Conservation (phyloP, 2,329 filamentous ascomycete species). For the Aspergillus tanneri region DNA sequence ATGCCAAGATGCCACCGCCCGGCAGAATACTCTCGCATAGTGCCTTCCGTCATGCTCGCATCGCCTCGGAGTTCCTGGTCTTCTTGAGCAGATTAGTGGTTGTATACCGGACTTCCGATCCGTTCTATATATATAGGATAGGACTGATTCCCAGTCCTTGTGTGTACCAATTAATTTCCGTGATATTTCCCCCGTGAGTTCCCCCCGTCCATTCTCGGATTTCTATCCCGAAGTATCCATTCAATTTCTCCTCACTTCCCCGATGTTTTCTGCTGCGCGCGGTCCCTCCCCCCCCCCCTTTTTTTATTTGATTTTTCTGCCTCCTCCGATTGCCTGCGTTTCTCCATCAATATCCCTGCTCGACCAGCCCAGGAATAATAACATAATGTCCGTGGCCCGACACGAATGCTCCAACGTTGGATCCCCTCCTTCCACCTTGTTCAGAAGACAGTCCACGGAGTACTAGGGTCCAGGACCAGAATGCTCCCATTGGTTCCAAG, state of each 20-base stretch:
- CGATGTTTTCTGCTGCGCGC: neutral
- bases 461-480: slow-evolving; percentile 15
- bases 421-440: slow-evolving; percentile 10
- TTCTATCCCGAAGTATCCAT: neutral
- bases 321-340: neutral
- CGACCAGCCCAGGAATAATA: neutral
- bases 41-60: no score
- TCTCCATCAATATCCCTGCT: neutral
- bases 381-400: neutral
- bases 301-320: neutral
- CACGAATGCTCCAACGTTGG: slow-evolving; percentile 15
- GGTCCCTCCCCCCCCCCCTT: neutral
- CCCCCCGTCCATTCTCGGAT: neutral
- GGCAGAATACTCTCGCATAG: neutral
- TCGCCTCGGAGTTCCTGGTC: neutral
- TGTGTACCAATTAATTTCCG: neutral
- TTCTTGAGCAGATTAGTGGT: neutral
- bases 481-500: slow-evolving; percentile 24
- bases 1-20: neutral
- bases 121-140: neutral
- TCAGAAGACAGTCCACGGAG: slow-evolving; percentile 5
- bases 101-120: neutral
- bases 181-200: neutral
- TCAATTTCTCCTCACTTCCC: neutral
- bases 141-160: neutral